Base-by-base conservation (phyloP, 352 stramenopile species). In the Phytophthora litchii region DNA sequence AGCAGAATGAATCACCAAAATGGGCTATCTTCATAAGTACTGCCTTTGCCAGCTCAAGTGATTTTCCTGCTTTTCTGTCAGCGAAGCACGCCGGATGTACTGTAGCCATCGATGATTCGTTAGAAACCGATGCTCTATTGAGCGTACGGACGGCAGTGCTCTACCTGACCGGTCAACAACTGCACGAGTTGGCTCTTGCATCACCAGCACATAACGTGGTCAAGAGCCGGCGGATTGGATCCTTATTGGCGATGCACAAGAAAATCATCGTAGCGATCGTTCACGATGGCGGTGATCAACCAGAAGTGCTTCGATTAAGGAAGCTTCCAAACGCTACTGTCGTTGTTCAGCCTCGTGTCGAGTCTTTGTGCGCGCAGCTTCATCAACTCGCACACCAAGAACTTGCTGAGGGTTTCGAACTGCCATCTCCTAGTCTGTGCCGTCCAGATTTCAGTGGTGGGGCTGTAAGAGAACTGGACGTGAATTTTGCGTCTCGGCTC, bases 121-220 rank as follows among this genome's bases (percentile, higher is more conserved):
- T 88, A 4, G 76, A 90, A 45, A 74, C 72, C 6, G 68, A 81
- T 53, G 60, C 53, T 21, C 45, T 88, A n/a, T 32, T 88, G 10
- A 88, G 78, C 38, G 60, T 70, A 35, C 74, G 76, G 2, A 48
- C 62, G 12, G 74, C 63, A 20, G 50, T 74, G 23, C 32, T 73
- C 25, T 65, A 60, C 40, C 47, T 74, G 25, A 67, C 55, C 11
- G 47, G 23, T 12, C 36, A 61, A 9, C 37, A 80, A 42, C 42
- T 82, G 14, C 42, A 49, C 11, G 45, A 60, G 9, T 42, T 81
- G 16, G 52, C 54, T 40, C 17, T 49, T 1, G 40, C 67, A 25
- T 43, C 51, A 12, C 51, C 54, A n/a, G 40, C 25, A 1, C 50
- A 65, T 35, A 70, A 78, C 9, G 35, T 80, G n/a, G 20, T 54